Evolutionary conservation across 73 alveolate species (phyloP).

Genomic region (Tetrahymena thermophila): DNA sequence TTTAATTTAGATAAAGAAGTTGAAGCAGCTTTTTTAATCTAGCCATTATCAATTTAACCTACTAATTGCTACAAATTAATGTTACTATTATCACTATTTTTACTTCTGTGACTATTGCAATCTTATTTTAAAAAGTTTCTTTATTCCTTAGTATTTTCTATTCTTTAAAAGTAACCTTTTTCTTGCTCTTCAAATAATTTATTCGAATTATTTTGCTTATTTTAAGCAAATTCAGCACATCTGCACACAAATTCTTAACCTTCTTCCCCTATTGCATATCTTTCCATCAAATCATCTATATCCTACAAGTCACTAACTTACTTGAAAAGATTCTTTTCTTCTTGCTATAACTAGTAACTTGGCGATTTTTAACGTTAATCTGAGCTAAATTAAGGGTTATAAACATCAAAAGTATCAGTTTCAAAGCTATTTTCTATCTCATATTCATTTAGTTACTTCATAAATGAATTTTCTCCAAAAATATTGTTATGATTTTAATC

Average conservation of each 20-base stretch:
- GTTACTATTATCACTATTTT: not conserved
- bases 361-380: not conserved
- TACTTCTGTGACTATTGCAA: not conserved
- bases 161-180: not conserved
- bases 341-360: not conserved
- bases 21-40: not conserved
- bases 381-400: not conserved
- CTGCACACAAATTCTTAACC: not conserved
- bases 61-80: not conserved
- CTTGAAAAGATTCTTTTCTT: not conserved
- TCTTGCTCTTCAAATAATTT: not conserved
- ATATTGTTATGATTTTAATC: not conserved
- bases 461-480: not conserved
- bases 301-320: not conserved
- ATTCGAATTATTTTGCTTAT: not conserved
- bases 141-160: not conserved
- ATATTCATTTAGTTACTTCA: not conserved
- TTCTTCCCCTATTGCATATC: not conserved
- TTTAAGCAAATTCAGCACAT: not conserved
- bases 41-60: not conserved
- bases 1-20: not conserved
- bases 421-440: not conserved
- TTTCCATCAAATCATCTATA: not conserved
- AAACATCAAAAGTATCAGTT: not conserved
- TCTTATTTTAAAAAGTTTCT: not conserved